These are phyloP conservation scores for Cryptosporidium muris DNA, from an alignment of 169 alveolate species.

Conservation along the genomic window DNA sequence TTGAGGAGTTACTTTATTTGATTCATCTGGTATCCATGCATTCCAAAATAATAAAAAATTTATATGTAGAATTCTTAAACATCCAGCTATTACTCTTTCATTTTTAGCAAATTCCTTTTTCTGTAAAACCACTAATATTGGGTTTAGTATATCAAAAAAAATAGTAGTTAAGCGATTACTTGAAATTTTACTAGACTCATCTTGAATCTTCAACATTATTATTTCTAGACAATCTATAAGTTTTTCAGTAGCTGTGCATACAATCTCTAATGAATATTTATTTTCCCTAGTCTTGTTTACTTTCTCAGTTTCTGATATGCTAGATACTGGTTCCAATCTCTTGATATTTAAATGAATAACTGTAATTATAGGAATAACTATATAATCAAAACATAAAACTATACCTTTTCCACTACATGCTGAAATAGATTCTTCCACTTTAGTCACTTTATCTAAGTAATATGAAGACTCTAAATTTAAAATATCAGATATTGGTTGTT, in stretches of 20 bases:
- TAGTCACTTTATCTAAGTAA: neutral
- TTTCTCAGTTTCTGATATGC: too few relatives aligned
- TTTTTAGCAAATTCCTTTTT: neutral
- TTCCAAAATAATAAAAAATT: constrained; percentile 51
- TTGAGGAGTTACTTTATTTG: neutral
- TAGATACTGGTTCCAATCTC: neutral
- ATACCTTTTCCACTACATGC: constrained; percentile 20
- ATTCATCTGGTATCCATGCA: constrained; percentile 5
- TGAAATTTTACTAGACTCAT: neutral
- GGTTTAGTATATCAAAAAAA: constrained; percentile 24
- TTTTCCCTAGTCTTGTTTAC: too few relatives aligned
- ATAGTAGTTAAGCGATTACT: constrained; percentile 28
- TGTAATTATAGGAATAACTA: constrained; percentile 44
- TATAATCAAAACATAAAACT: constrained; percentile 28
- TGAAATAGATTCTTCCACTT: constrained; percentile 18
- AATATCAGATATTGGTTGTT: constrained; percentile 3
- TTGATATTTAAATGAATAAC: constrained; percentile 34
- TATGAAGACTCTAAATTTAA: neutral
- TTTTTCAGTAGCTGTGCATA: constrained; percentile 15
- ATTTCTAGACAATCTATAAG: constrained; percentile 5
- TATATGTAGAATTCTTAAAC: constrained; percentile 3
- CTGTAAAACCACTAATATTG: neutral
- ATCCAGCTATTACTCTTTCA: neutral
- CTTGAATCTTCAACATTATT: neutral
- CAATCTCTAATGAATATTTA: too few relatives aligned